A percentile compares a stretch with the other conserved stretches of the same genome.
Evolutionary conservation across 2,329 filamentous ascomycete species (phyloP).

Genomic region (Dothiorella sarmentorum): DNA sequence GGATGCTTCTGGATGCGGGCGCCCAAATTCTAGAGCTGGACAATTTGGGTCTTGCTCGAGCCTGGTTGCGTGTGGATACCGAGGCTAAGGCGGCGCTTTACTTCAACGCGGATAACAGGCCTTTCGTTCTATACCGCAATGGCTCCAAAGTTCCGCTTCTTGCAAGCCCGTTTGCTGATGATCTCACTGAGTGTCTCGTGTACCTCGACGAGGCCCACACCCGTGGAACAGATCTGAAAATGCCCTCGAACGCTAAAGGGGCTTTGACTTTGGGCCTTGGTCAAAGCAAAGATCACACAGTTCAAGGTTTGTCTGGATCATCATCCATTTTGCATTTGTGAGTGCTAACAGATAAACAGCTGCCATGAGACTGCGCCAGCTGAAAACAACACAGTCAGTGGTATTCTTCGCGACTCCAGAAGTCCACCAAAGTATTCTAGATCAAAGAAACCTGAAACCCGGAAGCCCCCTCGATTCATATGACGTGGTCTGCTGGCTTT

Average conservation of each 20-base stretch:
- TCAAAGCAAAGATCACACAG: slow-evolving; percentile 59
- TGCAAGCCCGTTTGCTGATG: slow-evolving; percentile 54
- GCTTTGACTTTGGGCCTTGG: slow-evolving; percentile 56
- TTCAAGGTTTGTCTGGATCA: slow-evolving; percentile 50
- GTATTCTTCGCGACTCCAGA: slow-evolving; percentile 29
- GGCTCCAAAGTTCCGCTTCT: slow-evolving; percentile 44
- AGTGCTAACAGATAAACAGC: slow-evolving; percentile 40
- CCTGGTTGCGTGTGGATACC: slow-evolving; percentile 50
- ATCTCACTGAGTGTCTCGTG: slow-evolving; percentile 52
- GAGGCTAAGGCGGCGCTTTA: slow-evolving; percentile 52
- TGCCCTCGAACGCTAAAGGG: slow-evolving; percentile 47
- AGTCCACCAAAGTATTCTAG: slow-evolving; percentile 59
- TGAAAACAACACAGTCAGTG: slow-evolving; percentile 6
- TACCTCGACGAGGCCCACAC: slow-evolving; percentile 62
- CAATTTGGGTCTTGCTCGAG: slow-evolving; percentile 48
- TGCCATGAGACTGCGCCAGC: slow-evolving; percentile 62
- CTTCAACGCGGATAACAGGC: slow-evolving; percentile 48
- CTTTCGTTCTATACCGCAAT: slow-evolving; percentile 44
- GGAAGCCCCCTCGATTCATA: slow-evolving; percentile 40
- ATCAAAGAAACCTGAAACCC: slow-evolving; percentile 37
- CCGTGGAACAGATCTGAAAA: slow-evolving; percentile 57
- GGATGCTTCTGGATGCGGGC: slow-evolving; percentile 61
- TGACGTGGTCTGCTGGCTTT: slow-evolving; percentile 59
- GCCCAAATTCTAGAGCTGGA: slow-evolving; percentile 62
- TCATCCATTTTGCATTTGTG: background rate